phyloP scores from a whole-genome alignment of 73 alveolate species.

The Paramecium caudatum region DNA sequence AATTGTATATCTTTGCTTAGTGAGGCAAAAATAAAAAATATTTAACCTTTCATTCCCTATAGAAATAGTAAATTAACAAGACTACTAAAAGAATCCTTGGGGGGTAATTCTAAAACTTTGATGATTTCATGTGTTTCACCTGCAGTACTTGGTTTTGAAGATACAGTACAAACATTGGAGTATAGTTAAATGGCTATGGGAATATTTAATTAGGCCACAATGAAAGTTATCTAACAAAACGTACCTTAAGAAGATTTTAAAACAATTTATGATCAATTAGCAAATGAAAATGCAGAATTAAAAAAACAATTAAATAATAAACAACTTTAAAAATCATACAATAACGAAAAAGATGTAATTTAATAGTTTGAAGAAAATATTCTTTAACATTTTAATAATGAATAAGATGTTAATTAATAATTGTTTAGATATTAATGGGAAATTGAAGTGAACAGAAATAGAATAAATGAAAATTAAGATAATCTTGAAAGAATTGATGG shows the following conservation, averaged over 20 bases:
- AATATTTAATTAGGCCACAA: background rate
- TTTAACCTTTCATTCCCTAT: conserved; percentile 48
- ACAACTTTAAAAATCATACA: background rate
- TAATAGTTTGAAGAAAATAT: conserved; percentile 24
- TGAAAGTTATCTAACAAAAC: background rate
- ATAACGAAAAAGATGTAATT: conserved; percentile 3
- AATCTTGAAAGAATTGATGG: conserved; percentile 42
- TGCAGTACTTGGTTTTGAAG: conserved; percentile 80
- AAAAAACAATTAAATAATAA: conserved; percentile 18
- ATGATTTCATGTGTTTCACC: conserved; percentile 92
- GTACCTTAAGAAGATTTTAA: background rate
- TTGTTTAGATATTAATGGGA: conserved; percentile 42
- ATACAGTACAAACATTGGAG: conserved; percentile 84
- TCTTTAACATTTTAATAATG: background rate
- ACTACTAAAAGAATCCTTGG: conserved; percentile 80
- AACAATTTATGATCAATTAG: background rate
- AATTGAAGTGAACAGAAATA: background rate
- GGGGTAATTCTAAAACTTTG: conserved; percentile 91
- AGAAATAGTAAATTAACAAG: conserved; percentile 59
- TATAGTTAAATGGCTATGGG: conserved; percentile 84
- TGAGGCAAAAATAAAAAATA: conserved; percentile 34
- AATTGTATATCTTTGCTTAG: background rate
- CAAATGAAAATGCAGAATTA: conserved; percentile 48
- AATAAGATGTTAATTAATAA: background rate
- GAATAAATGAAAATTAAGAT: conserved; percentile 18